Base-by-base conservation (phyloP, 73 alveolate genomes). In the Paramecium sonneborni region DNA sequence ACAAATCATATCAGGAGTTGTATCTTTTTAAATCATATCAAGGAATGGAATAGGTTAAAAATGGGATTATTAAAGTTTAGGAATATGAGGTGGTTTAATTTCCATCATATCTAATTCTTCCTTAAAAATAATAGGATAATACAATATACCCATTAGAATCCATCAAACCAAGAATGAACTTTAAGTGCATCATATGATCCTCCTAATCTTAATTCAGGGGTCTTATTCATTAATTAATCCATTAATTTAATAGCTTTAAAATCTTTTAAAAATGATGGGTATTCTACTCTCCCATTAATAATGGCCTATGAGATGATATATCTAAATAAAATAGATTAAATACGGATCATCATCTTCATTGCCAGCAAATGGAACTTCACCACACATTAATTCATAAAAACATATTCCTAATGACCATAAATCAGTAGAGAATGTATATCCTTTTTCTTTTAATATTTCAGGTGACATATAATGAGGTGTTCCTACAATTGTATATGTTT, bases 391-490 rank as follows among this genome's bases (percentile, higher is more conserved):
- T 92, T 95, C 97, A 70, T 82, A 95, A 93, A 95, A 92, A 18
- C 95, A 92, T 37, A 92, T 85, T 57, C 94, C 95, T 30, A 92
- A 57, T 34, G 93, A 85, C 95, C 95, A 92, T 18, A 85, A 34
- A 62, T 92, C 95, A 35, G 93, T 62, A 32, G 76, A 57, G 72
- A 57, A 86, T n/a, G 95, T 76, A 67, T 92, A 92, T 24, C 95
- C 95, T 37, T 86, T 89, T 3, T 94, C 97, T 30, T 43, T 35
- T 28, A 95, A 32, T 18, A 94, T 88, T 88, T 94, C 97, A 23
- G 97, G 97, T 57, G 97, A 96, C 97, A 94, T 94, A 84, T 94
- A 94, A 88, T 94, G 97, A 30, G 97, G 97, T 20, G 97, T 94
- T n/a, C 97, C 97, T n/a, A 93, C 79, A 6, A 93, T 41, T 4